Conservation (phyloP, 2,329 filamentous ascomycete species). For the Metarhizium brunneum region DNA sequence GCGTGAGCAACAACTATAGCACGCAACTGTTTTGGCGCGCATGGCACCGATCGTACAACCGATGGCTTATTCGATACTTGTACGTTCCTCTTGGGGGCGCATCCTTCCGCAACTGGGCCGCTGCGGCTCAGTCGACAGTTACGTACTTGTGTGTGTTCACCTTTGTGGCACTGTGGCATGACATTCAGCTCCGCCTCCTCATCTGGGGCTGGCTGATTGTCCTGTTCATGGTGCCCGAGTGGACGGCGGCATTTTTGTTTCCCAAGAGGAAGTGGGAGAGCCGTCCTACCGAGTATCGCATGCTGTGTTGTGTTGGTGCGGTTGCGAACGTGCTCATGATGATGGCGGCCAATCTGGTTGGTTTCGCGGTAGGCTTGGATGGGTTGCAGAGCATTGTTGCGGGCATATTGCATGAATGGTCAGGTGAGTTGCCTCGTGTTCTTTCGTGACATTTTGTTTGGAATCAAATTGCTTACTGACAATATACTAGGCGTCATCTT, state of each 20-base stretch:
- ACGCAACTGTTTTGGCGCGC: slow-evolving; percentile 87
- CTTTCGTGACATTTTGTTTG: not conserved
- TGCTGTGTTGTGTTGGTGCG: slow-evolving; percentile 71
- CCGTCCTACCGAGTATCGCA: slow-evolving; percentile 63
- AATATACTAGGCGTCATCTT: slow-evolving; percentile 54
- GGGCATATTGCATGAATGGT: slow-evolving; percentile 67
- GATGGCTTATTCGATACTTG: slow-evolving; percentile 88
- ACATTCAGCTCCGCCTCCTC: slow-evolving; percentile 81
- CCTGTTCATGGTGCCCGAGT: slow-evolving; percentile 86
- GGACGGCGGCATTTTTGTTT: slow-evolving; percentile 62
- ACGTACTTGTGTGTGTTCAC: slow-evolving; percentile 87
- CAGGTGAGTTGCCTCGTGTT: slow-evolving; percentile 38
- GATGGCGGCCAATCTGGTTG: slow-evolving; percentile 90
- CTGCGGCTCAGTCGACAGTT: slow-evolving; percentile 48
- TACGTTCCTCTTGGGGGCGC: slow-evolving; percentile 83
- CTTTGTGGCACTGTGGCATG: slow-evolving; percentile 96
- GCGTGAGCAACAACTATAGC: slow-evolving; percentile 90
- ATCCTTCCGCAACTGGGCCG: slow-evolving; percentile 34
- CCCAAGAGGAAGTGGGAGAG: slow-evolving; percentile 62
- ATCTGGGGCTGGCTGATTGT: slow-evolving; percentile 98
- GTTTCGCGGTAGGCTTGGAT: slow-evolving; percentile 87
- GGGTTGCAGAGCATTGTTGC: slow-evolving; percentile 68
- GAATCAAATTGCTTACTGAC: slow-evolving; percentile 12
- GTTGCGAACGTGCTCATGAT: slow-evolving; percentile 87
- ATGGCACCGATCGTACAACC: slow-evolving; percentile 94